Evolutionary conservation across 2,329 filamentous ascomycete genomes (phyloP), one percentile per base, ranked within the genome.

Genomic region (Fusarium metavorans): DNA sequence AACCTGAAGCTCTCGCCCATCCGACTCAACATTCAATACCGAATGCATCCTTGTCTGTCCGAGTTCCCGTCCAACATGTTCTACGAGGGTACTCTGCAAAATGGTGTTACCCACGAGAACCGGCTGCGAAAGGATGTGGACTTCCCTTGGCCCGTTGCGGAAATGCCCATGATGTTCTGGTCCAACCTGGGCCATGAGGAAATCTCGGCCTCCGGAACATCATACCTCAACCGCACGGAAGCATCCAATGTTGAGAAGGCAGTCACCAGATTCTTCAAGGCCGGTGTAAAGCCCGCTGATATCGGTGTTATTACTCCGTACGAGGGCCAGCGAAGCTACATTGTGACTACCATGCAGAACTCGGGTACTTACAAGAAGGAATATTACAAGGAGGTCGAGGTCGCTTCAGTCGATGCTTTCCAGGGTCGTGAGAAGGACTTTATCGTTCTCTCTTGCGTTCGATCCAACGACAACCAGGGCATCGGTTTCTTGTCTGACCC

Each of bases 101-200:
- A 99, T 78, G 97, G 97, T 81, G 94, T 99, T 56, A 97, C 95
- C 1, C 94, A 94, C 81, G 92, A 94, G 76, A 93, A 97, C 80
- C 93, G 97, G 70, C 89, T 98, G 73, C 93, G 96, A 72, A 93
- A 93, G 75, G 96, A 99, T 78, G 95, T 99, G 32, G 97, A 99
- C 83, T 99, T 99, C 82, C 97, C 97, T 14, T 99, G 97, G 97
- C 97, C 97, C 4, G 94, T 98, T 34, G 91, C 88, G 23, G 96
- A 98, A 81, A 95, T 92, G 77, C 97, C 97, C 4, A 99, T 99
- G 97, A 98, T 98, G 97, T 99, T 99, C 86, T 99, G 97, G 97
- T 97, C 95, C 30, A 99, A 99, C 82, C 87, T 98, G 65, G 97
- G 97, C 70, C 97, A 97, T 70, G 97, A 99, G 83, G 97, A 99